These are phyloP conservation scores for Xylaria sp. DNA, from an alignment of 2,329 filamentous ascomycete genomes.

Conservation along the genomic window DNA sequence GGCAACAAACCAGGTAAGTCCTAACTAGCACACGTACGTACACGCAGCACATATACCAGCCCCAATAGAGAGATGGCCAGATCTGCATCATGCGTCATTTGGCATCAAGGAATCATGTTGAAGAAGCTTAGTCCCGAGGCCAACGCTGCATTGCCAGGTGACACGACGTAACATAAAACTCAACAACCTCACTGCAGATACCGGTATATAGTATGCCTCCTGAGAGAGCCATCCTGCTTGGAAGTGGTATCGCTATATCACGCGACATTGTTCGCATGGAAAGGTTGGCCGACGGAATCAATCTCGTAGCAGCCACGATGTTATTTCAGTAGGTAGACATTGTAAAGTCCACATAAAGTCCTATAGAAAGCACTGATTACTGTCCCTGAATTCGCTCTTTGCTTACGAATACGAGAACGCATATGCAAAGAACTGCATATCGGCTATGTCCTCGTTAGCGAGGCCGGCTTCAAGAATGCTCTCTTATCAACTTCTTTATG, in stretches of 20 bases:
- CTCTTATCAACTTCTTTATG: background rate
- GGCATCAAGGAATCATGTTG: background rate
- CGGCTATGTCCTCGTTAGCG: background rate
- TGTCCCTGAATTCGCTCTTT: background rate
- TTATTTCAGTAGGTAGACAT: background rate
- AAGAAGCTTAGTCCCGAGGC: background rate
- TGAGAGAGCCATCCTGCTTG: background rate
- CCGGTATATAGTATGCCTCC: background rate
- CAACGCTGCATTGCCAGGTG: background rate
- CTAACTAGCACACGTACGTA: no score
- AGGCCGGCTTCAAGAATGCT: background rate
- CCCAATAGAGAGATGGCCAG: constrained; percentile 14
- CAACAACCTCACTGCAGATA: background rate
- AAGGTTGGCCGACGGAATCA: background rate
- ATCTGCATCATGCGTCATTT: constrained; percentile 25
- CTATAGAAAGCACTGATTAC: background rate
- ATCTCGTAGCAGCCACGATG: background rate
- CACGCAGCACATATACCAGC: constrained; percentile 17
- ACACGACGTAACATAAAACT: background rate
- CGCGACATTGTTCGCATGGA: background rate
- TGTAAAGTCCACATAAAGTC: background rate
- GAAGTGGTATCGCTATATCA: background rate
- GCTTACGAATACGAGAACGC: background rate
- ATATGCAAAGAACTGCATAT: background rate
- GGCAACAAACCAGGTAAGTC: background rate